A percentile compares a stretch with the other conserved stretches of the same genome.
Evolutionary conservation across 768 basidiomycete genomes (phyloP).

Genomic region (Trametes gibbosa): DNA sequence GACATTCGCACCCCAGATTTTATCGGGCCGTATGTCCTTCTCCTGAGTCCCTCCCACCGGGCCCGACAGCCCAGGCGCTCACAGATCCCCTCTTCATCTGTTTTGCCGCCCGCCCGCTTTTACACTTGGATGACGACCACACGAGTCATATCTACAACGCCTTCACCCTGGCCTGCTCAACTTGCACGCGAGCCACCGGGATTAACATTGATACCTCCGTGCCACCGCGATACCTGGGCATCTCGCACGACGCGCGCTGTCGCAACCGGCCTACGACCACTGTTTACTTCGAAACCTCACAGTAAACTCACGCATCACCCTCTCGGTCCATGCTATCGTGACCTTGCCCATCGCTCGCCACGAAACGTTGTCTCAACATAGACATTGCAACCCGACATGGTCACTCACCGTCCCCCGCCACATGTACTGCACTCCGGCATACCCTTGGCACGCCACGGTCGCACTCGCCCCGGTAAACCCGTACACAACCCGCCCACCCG

Average conservation of each 20-base stretch:
- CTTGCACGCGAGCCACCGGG: not conserved
- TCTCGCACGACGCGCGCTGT: not conserved
- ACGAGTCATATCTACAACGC: constrained; percentile 1
- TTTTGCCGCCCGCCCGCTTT: not conserved
- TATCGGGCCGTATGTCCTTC: constrained; percentile 8
- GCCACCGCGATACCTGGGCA: not conserved
- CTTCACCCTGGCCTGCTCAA: no score
- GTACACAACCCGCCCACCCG: no score
- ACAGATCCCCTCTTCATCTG: not conserved
- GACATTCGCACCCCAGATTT: constrained; percentile 16
- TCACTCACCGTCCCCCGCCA: no score
- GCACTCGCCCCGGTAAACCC: no score
- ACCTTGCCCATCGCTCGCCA: no score
- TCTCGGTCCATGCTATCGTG: not conserved
- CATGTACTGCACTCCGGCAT: no score
- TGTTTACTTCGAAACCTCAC: not conserved
- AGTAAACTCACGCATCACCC: not conserved
- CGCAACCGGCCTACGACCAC: not conserved
- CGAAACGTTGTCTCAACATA: no score
- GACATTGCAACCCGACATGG: no score
- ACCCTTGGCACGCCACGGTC: no score
- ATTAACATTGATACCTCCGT: no score
- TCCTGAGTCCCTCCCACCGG: constrained; percentile 1
- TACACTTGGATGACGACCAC: not conserved
- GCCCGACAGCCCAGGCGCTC: constrained; percentile 1